Evolutionary conservation across 2,329 filamentous ascomycete species (phyloP).

Genomic region (Aaosphaeria pasadenensis): DNA sequence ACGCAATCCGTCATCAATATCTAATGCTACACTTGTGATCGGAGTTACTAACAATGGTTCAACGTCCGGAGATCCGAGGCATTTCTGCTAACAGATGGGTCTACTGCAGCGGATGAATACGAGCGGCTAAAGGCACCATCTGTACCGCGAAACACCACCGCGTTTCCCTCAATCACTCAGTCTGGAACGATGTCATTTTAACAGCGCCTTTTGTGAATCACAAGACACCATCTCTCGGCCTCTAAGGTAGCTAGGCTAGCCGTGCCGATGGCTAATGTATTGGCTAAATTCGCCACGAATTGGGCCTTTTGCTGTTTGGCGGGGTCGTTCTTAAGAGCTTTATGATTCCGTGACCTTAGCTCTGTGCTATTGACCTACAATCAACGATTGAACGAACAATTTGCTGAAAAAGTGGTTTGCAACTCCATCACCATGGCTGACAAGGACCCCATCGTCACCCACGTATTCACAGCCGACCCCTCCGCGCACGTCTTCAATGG

Average conservation of each 20-base stretch:
- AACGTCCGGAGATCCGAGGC: constrained; percentile 19
- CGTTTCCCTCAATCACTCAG: too few species aligned
- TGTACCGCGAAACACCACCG: too few species aligned
- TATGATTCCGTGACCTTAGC: background rate
- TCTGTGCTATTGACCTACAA: too few species aligned
- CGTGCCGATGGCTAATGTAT: constrained; percentile 33
- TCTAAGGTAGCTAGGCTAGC: constrained; percentile 16
- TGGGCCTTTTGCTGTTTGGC: constrained; percentile 2
- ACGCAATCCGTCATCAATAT: too few species aligned
- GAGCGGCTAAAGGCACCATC: constrained; percentile 27
- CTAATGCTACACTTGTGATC: too few species aligned
- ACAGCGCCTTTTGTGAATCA: too few species aligned
- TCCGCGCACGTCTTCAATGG: constrained; percentile 77
- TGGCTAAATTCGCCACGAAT: constrained; percentile 18
- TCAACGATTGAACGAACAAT: too few species aligned
- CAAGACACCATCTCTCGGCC: too few species aligned
- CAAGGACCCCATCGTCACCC: constrained; percentile 63
- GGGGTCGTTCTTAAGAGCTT: background rate
- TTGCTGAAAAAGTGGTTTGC: too few species aligned
- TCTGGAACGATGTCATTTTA: too few species aligned
- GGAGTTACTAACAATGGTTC: too few species aligned
- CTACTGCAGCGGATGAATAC: background rate
- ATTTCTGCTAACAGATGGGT: background rate
- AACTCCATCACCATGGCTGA: constrained; percentile 27
- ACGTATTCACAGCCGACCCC: constrained; percentile 76